Percentiles rank a stretch among this genome's conserved stretches.
phyloP scores from a whole-genome alignment of 345 rosid genomes.

The Melaleuca quinquenervia region DNA sequence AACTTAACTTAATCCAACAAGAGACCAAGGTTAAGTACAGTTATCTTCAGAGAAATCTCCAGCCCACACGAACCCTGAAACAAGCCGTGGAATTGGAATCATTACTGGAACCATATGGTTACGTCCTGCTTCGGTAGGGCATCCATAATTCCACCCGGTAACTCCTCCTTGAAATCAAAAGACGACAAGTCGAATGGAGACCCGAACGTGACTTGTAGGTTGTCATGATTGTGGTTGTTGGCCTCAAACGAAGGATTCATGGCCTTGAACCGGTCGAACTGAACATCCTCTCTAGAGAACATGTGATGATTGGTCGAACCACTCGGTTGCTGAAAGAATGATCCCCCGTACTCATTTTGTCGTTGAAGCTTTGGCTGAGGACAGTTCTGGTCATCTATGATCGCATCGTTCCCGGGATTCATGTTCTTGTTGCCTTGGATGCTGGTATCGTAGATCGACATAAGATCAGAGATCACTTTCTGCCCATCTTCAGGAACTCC shows the following conservation, averaged over 20 bases:
- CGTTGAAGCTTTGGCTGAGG: constrained; percentile 43
- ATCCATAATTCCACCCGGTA: constrained; percentile 41
- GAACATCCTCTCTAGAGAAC: constrained; percentile 34
- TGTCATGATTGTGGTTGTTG: constrained; percentile 11
- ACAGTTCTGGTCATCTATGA: constrained; percentile 26
- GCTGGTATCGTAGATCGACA: constrained; percentile 67
- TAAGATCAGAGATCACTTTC: constrained; percentile 72
- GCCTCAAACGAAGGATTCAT: constrained; percentile 18
- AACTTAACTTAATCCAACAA: background rate
- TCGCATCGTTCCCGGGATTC: constrained; percentile 10
- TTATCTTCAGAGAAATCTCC: background rate
- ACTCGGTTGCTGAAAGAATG: constrained; percentile 47
- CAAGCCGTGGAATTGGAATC: background rate
- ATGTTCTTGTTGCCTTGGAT: constrained; percentile 39
- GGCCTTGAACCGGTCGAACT: constrained; percentile 34
- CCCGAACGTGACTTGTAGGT: constrained; percentile 44
- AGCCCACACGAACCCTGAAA: background rate
- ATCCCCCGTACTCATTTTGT: constrained; percentile 40
- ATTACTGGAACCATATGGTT: constrained; percentile 52
- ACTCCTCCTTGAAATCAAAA: constrained; percentile 63
- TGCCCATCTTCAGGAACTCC: constrained; percentile 96
- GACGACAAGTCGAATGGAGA: constrained; percentile 57
- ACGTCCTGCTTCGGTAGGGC: constrained; percentile 55
- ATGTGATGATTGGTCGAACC: constrained; percentile 32
- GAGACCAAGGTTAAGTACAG: background rate